These are phyloP conservation scores for Kwoniella sp. DNA, from an alignment of 768 basidiomycete species.

Conservation along the genomic window DNA sequence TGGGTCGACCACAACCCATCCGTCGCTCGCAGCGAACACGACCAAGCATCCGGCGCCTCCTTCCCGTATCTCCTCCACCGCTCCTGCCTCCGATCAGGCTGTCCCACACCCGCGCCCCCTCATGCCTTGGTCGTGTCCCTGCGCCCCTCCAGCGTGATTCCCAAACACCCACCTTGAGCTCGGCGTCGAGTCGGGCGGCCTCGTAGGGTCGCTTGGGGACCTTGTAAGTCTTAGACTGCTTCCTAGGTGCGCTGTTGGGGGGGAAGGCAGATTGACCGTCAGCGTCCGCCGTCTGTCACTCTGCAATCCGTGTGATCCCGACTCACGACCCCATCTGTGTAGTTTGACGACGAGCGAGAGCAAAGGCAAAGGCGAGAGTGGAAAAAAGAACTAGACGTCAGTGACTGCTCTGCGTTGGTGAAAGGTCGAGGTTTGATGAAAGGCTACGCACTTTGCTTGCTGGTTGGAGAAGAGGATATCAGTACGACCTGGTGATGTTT, in stretches of 20 bases:
- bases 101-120: background rate
- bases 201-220: constrained; percentile 96
- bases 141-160: background rate
- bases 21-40: background rate
- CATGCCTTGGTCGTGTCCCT: background rate
- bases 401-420: background rate
- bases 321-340: constrained; percentile 30
- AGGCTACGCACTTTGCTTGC: constrained; percentile 23
- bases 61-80: background rate
- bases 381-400: constrained; percentile 7
- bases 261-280: background rate
- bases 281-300: background rate
- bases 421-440: constrained; percentile 1
- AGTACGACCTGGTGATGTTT: background rate
- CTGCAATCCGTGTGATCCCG: background rate
- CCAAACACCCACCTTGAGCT: constrained; percentile 74
- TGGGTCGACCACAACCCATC: background rate
- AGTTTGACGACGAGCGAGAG: background rate
- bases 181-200: constrained; percentile 96
- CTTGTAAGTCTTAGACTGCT: constrained; percentile 65
- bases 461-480: constrained; percentile 13
- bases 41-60: background rate
- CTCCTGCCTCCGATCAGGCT: background rate
- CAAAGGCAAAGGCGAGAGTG: background rate
- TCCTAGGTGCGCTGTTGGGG: constrained; percentile 44